Base-by-base conservation (phyloP, 2,329 filamentous ascomycete genomes). In the Exophiala sideris region DNA sequence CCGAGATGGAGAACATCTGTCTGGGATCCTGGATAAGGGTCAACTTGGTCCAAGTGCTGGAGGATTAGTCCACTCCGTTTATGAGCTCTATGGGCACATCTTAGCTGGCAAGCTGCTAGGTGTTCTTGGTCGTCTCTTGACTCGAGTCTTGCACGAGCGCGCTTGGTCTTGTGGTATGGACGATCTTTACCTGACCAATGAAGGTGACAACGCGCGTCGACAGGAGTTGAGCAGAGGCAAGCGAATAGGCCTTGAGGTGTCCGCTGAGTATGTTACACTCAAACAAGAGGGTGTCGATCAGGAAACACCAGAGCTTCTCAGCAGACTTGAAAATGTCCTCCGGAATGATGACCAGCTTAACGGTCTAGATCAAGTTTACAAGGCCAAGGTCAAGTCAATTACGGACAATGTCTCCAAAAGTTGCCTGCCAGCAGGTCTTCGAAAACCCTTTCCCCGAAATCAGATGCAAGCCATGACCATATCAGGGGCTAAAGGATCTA, bases 401-500 rank as follows among this genome's bases (percentile, higher is more conserved):
- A 96, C 92, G 3, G 85, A 88, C 12, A 81, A 78, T 1, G 86
- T 97, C 41, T 95, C 91, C 8, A 79, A 79, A 44, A 81, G 82
- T 2, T 96, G 91, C 71, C 79, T 99, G 62, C 94, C 94, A 0
- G 73, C 76, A 16, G 90, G 89, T 39, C 81, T 99, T 24, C 85
- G 89, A 65, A 99, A 97, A 73, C 83, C 88, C 6, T 99, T 99
- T 72, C 94, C 94, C 1, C 87, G 87, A 67, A 99, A 99, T 67
- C 92, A 97, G 73, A 99, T 99, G 92, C 94, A 99, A 77, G 85
- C 89, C 61, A 99, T 99, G 94, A 99, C 94, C 18, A 88, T 87
- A 11, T 96, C 94, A 52, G 94, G 94, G 70, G 94, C 94, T 48
- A 99, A 99, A 75, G 94, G 94, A 68, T 88, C 84, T 50, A 78